These are phyloP conservation scores for Sordariomycetes sp. DNA, from an alignment of 2,329 filamentous ascomycete genomes.

Conservation along the genomic window DNA sequence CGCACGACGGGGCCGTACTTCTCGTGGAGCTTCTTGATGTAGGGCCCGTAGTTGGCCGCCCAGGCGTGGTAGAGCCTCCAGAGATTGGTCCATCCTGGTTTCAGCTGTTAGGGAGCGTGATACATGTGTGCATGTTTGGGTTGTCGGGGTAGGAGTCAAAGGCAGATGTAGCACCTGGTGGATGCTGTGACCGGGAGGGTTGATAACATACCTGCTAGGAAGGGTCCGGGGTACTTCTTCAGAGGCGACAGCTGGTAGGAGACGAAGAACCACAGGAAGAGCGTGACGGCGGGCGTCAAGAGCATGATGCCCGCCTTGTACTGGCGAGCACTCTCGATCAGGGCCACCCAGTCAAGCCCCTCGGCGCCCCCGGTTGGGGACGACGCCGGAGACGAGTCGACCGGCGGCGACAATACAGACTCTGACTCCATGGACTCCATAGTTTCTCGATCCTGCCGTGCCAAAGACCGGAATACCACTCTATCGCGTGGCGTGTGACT, in stretches of 20 bases:
- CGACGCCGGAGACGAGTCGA: background rate
- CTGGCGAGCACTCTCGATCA: background rate
- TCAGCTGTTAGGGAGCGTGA: background rate
- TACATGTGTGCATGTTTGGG: background rate
- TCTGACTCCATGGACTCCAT: background rate
- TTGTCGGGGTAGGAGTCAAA: too few relatives aligned
- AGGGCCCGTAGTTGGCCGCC: conserved; percentile 10
- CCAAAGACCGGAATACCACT: background rate
- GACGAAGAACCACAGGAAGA: conserved; percentile 5
- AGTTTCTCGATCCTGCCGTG: background rate
- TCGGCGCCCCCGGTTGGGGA: background rate
- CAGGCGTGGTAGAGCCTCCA: conserved; percentile 15
- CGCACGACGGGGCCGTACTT: conserved; percentile 19
- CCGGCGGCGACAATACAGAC: background rate
- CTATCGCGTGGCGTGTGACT: background rate
- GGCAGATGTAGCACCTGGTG: conserved; percentile 1
- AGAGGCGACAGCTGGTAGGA: conserved; percentile 9
- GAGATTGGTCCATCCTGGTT: conserved; percentile 15
- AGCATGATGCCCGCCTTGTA: background rate
- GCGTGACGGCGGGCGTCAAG: background rate
- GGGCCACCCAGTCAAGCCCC: background rate
- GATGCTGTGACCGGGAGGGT: background rate
- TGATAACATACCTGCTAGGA: conserved; percentile 8
- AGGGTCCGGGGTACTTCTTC: conserved; percentile 10
- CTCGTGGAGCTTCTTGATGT: conserved; percentile 15